Evolutionary conservation across 2,329 filamentous ascomycete genomes (phyloP).

Genomic region (Fusarium sp.): DNA sequence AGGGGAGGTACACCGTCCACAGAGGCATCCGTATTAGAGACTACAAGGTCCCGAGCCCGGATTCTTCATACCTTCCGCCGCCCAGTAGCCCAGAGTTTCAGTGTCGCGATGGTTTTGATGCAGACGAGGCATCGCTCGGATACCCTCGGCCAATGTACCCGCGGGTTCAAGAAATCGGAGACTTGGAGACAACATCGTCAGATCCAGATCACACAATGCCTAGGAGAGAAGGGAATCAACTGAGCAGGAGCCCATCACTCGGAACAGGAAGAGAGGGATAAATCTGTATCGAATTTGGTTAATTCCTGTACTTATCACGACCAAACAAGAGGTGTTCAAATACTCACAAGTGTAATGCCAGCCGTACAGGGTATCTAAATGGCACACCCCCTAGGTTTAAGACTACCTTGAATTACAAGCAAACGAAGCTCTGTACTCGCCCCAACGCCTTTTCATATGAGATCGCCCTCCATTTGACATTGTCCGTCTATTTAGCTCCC

Average conservation of each 20-base stretch:
- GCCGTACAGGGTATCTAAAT: slow-evolving; percentile 49
- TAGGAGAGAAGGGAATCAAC: neutral
- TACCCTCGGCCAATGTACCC: slow-evolving; percentile 26
- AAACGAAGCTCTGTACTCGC: slow-evolving; percentile 40
- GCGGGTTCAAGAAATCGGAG: neutral
- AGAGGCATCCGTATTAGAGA: slow-evolving; percentile 47
- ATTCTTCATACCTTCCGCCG: neutral
- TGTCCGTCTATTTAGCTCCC: slow-evolving; percentile 68
- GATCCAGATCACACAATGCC: neutral
- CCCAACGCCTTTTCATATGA: slow-evolving; percentile 49
- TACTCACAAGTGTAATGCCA: slow-evolving; percentile 6
- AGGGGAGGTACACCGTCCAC: slow-evolving; percentile 44
- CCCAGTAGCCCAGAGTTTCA: slow-evolving; percentile 38
- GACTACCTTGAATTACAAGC: slow-evolving; percentile 37
- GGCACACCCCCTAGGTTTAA: slow-evolving; percentile 34
- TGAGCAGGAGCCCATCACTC: slow-evolving; percentile 14
- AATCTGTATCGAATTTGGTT: neutral
- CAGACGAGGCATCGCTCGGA: slow-evolving; percentile 29
- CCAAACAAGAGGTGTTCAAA: neutral
- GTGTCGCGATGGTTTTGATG: slow-evolving; percentile 48
- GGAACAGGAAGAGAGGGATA: neutral
- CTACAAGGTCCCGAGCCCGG: slow-evolving; percentile 38
- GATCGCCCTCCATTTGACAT: slow-evolving; percentile 17
- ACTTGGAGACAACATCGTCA: neutral
- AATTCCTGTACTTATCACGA: neutral